phyloP scores from a whole-genome alignment of 2,329 filamentous ascomycete genomes.

The Trichophyton verrucosum region DNA sequence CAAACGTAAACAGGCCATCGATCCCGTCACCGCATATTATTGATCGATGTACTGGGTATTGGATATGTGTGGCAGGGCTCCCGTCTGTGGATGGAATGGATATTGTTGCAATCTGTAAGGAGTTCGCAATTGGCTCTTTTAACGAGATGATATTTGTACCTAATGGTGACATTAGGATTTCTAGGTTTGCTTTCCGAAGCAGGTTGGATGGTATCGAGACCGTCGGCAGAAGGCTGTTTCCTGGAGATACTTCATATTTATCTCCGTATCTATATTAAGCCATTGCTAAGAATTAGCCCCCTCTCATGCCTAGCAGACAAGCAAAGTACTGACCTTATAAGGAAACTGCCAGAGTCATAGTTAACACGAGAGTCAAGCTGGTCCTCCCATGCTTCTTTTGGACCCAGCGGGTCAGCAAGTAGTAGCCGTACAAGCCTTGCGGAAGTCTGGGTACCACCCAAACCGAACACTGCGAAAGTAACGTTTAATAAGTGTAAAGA shows the following conservation, averaged over 20 bases:
- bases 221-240: slow-evolving; percentile 42
- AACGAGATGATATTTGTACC: slow-evolving; percentile 38
- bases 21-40: slow-evolving; percentile 64
- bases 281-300: not conserved
- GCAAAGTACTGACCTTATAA: slow-evolving; percentile 44
- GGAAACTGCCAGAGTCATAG: slow-evolving; percentile 42
- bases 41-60: slow-evolving; percentile 73
- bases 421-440: slow-evolving; percentile 54
- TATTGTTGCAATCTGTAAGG: slow-evolving; percentile 62
- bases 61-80: slow-evolving; percentile 53
- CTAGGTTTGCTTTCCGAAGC: slow-evolving; percentile 45
- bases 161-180: slow-evolving; percentile 46
- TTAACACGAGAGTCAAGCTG: slow-evolving; percentile 42
- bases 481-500: not conserved
- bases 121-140: slow-evolving; percentile 42
- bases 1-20: slow-evolving; percentile 43
- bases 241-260: slow-evolving; percentile 33
- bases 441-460: slow-evolving; percentile 39
- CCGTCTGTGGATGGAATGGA: slow-evolving; percentile 54
- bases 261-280: slow-evolving; percentile 41
- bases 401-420: slow-evolving; percentile 55
- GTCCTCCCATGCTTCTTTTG: slow-evolving; percentile 54
- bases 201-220: slow-evolving; percentile 45
- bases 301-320: not conserved
- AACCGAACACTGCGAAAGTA: slow-evolving; percentile 33